Base-by-base conservation (phyloP, 192 early-diverging fungal species). In the Chytriomyces confervae region DNA sequence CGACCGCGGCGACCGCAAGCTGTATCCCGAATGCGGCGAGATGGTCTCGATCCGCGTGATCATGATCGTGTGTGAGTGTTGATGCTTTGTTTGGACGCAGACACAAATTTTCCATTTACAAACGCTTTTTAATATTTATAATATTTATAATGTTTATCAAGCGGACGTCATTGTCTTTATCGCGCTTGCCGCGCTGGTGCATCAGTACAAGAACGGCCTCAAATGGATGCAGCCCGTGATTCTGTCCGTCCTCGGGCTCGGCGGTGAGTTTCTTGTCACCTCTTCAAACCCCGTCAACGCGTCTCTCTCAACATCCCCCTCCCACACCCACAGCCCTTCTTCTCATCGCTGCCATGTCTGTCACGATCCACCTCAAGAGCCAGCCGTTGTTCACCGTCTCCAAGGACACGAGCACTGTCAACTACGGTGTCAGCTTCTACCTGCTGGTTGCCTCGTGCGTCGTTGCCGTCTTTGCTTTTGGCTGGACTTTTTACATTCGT, bases 161-260 rank as follows among this genome's bases (percentile, higher is more conserved):
- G 66, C 66, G 23, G 66, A 68, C 44, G 66, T 68, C 8, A 46
- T 68, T 27, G 23, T 29, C 11, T 68, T 68, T 13, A 16, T 46
- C n/a, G 66, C 44, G 44, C 16, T 47, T 8, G 66, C 66, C 23
- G 8, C 66, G 13, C 47, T 68, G 45, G 45, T 48, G 9, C 23
- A 68, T 6, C 66, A 68, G 45, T 43, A 43, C n/a, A 20, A 46
- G 44, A 46, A 43, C 13, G 43, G 46, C 18, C 11, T 47, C 43
- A 7, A 16, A 2, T 68, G 66, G 66, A 47, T 46, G 53, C 53
- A 20, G 13, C 53, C 29, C 66, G 20, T 68, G 29, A 44, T 68
- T 68, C 43, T 68, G 66, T 36, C 16, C 0, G 53, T 20, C 3
- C 53, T 57, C 16, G 53, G 16, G 3, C 13, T 57, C 16, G 53